A percentile compares a stretch with the other conserved stretches of the same genome.
phyloP scores from a whole-genome alignment of 306 rosid species.

The Prunus campanulata region DNA sequence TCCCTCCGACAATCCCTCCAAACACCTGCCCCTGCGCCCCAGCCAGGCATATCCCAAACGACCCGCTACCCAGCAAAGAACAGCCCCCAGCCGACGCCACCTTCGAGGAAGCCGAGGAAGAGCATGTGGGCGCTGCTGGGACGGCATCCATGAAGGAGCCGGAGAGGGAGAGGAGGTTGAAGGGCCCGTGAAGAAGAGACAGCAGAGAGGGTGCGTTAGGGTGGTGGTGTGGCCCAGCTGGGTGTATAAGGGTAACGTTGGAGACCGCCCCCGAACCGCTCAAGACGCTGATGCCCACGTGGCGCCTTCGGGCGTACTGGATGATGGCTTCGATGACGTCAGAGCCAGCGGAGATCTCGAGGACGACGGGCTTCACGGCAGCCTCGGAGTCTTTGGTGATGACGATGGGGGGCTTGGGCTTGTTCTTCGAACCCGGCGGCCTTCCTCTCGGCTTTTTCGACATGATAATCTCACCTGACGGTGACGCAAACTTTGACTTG shows the following conservation, averaged over 20 bases:
- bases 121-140: background rate
- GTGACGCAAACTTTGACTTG: background rate
- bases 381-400: slow-evolving; percentile 27
- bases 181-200: slow-evolving; percentile 28
- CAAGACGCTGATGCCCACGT: slow-evolving; percentile 28
- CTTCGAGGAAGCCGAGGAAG: background rate
- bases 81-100: background rate
- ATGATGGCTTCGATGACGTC: slow-evolving; percentile 45
- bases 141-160: background rate
- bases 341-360: slow-evolving; percentile 45
- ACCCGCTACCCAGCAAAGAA: background rate
- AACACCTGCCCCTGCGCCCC: slow-evolving; percentile 44
- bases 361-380: slow-evolving; percentile 24
- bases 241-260: slow-evolving; percentile 30
- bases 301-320: slow-evolving; percentile 25
- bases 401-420: slow-evolving; percentile 47
- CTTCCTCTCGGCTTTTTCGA: slow-evolving; percentile 51
- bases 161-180: slow-evolving; percentile 1
- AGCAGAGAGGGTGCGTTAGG: slow-evolving; percentile 16
- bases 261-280: slow-evolving; percentile 46
- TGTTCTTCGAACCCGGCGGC: slow-evolving; percentile 69
- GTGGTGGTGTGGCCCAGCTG: slow-evolving; percentile 9
- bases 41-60: slow-evolving; percentile 39
- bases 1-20: slow-evolving; percentile 59
- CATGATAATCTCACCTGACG: background rate